A percentile compares a stretch with the other conserved stretches of the same genome.
Evolutionary conservation across 495 filamentous ascomycete genomes (phyloP).

Genomic region (Trichoderma reesei): DNA sequence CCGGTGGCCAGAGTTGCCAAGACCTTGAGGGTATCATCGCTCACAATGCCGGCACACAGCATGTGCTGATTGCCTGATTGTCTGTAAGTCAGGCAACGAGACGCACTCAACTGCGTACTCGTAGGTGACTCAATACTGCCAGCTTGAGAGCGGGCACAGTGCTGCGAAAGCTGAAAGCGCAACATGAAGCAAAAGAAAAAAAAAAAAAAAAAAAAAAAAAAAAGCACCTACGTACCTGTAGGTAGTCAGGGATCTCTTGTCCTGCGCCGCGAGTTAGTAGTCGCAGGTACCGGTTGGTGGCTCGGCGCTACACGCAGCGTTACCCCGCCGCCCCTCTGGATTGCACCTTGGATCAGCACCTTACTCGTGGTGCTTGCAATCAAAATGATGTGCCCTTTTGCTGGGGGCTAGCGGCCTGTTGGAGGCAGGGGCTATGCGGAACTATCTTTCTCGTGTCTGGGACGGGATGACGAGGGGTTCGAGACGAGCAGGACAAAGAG

Average conservation of each 20-base stretch:
- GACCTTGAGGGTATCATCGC: slow-evolving; percentile 5
- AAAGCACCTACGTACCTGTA: too few species aligned
- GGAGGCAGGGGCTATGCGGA: not conserved
- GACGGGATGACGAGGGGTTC: too few species aligned
- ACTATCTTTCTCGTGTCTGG: not conserved
- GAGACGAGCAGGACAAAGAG: not conserved
- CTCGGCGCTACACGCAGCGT: slow-evolving; percentile 2
- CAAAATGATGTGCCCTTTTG: too few species aligned
- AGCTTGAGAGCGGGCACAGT: not conserved
- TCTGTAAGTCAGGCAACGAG: too few species aligned
- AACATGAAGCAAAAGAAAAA: too few species aligned
- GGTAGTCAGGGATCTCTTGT: not conserved
- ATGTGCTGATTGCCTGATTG: too few species aligned
- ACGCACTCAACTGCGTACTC: too few species aligned
- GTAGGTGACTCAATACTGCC: too few species aligned
- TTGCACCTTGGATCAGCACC: slow-evolving; percentile 5
- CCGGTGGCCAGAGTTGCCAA: not conserved
- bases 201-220: too few species aligned
- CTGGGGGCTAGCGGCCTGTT: slow-evolving; percentile 1
- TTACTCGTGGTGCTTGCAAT: slow-evolving; percentile 3
- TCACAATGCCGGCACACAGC: not conserved
- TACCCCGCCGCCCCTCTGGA: slow-evolving; percentile 8
- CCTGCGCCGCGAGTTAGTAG: not conserved
- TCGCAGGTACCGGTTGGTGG: not conserved
- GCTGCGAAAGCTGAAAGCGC: not conserved